Percentiles rank a stretch among this genome's conserved stretches.
Conservation (phyloP, 371 early-diverging fungal genomes). For the Mortierella sp. region DNA sequence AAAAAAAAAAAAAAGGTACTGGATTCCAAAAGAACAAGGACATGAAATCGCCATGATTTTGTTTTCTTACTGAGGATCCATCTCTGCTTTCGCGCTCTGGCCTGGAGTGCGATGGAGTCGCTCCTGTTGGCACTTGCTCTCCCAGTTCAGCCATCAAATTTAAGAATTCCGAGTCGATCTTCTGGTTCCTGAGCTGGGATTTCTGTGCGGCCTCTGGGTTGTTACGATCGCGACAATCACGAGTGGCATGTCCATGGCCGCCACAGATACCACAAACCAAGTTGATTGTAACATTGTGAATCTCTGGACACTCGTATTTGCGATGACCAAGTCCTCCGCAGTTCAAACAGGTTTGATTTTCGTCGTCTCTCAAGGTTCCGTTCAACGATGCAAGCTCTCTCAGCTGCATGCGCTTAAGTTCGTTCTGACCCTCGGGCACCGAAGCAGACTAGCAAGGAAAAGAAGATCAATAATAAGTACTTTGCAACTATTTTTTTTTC, state of each 20-base stretch:
- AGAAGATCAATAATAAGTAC: neutral
- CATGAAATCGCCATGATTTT: neutral
- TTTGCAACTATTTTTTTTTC: neutral
- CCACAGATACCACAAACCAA: slow-evolving; percentile 92
- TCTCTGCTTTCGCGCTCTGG: slow-evolving; percentile 11
- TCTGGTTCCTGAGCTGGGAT: slow-evolving; percentile 80
- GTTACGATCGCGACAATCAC: slow-evolving; percentile 84
- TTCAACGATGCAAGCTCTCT: slow-evolving; percentile 95
- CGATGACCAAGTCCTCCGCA: slow-evolving; percentile 95
- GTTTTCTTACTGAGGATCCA: slow-evolving; percentile 44
- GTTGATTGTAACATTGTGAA: slow-evolving; percentile 85
- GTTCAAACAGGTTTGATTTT: slow-evolving; percentile 92
- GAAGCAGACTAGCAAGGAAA: slow-evolving; percentile 75
- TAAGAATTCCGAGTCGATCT: slow-evolving; percentile 89
- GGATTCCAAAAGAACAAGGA: no score
- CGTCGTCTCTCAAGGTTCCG: slow-evolving; percentile 96
- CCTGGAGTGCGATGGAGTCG: slow-evolving; percentile 11
- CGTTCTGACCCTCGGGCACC: slow-evolving; percentile 95
- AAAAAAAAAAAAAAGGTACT: neutral
- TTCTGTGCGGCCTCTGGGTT: slow-evolving; percentile 77
- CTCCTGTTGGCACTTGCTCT: slow-evolving; percentile 66
- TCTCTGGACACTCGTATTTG: slow-evolving; percentile 92
- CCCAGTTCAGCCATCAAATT: slow-evolving; percentile 92
- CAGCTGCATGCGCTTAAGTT: slow-evolving; percentile 92
- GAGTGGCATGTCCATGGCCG: slow-evolving; percentile 92